Evolutionary conservation across 495 filamentous ascomycete genomes (phyloP).

Genomic region (Parathielavia hyrcaniae): DNA sequence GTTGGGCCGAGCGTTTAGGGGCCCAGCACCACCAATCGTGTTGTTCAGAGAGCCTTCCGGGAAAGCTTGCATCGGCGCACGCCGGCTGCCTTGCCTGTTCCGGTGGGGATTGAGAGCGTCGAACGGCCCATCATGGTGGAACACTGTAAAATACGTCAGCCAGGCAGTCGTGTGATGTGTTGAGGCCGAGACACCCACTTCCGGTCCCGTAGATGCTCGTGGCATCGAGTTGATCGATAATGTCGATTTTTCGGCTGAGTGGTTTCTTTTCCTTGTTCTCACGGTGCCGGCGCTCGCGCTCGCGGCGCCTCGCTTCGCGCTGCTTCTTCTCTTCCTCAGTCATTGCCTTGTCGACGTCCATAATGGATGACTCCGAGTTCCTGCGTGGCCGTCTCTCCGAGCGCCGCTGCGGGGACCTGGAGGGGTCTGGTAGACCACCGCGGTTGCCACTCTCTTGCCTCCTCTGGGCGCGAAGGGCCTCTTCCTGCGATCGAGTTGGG

Average conservation of each 20-base stretch:
- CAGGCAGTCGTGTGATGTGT: not conserved
- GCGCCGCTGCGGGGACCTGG: constrained; percentile 35
- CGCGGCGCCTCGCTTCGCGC: constrained; percentile 63
- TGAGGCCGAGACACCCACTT: constrained; percentile 52
- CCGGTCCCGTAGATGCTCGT: constrained; percentile 95
- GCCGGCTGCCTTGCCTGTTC: constrained; percentile 74
- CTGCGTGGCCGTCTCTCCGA: constrained; percentile 59
- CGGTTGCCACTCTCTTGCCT: constrained; percentile 34
- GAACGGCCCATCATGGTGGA: constrained; percentile 98
- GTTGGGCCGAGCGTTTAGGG: constrained; percentile 74
- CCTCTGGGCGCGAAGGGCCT: constrained; percentile 46
- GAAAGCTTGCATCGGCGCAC: constrained; percentile 95
- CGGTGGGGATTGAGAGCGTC: constrained; percentile 96
- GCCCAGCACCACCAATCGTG: constrained; percentile 80
- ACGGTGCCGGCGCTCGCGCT: constrained; percentile 62
- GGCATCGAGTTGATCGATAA: constrained; percentile 96
- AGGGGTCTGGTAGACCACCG: constrained; percentile 31
- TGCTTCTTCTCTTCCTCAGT: constrained; percentile 70
- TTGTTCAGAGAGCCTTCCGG: constrained; percentile 89
- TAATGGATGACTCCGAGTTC: constrained; percentile 90
- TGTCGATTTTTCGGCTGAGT: constrained; percentile 64
- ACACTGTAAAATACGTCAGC: constrained; percentile 53
- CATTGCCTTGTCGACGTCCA: constrained; percentile 57
- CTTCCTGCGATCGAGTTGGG: constrained; percentile 56
- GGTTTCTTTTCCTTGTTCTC: constrained; percentile 55